These are phyloP conservation scores for Jaltomata sinuosa DNA, from an alignment of 257 asterid genomes.

Conservation along the genomic window DNA sequence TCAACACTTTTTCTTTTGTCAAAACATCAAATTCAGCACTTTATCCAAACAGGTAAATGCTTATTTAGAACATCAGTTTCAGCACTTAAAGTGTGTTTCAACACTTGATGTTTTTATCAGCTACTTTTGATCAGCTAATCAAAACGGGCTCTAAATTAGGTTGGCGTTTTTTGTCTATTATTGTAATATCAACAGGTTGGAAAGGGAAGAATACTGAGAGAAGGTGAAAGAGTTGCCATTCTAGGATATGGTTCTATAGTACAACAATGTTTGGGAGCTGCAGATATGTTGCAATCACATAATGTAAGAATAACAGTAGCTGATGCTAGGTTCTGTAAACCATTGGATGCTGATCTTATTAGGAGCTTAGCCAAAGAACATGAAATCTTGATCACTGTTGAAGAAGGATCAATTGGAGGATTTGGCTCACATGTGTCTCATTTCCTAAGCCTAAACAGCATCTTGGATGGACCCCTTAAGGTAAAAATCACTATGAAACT, in stretches of 20 bases:
- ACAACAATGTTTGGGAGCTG: slow-evolving; percentile 56
- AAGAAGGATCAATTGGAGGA: slow-evolving; percentile 82
- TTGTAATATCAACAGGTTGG: slow-evolving; percentile 37
- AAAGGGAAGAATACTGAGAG: slow-evolving; percentile 53
- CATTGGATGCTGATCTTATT: slow-evolving; percentile 56
- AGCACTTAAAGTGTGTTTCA: neutral
- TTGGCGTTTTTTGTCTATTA: neutral
- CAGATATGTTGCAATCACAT: slow-evolving; percentile 32
- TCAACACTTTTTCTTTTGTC: neutral
- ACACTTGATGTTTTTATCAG: neutral
- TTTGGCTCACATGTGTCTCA: slow-evolving; percentile 73
- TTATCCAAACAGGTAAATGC: neutral
- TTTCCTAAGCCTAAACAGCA: slow-evolving; percentile 48
- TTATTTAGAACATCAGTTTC: neutral
- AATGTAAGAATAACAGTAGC: slow-evolving; percentile 40
- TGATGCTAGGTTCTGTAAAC: slow-evolving; percentile 80
- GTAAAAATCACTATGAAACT: slow-evolving; percentile 10
- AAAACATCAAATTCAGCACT: neutral
- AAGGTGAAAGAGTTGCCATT: slow-evolving; percentile 59
- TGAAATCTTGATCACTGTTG: slow-evolving; percentile 57
- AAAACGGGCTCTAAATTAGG: neutral
- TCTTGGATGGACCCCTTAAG: slow-evolving; percentile 69
- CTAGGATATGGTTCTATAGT: slow-evolving; percentile 65
- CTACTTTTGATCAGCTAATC: neutral
- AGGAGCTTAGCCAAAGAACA: slow-evolving; percentile 53